Percentiles rank a stretch among this genome's conserved stretches.
Conservation (phyloP, 2,329 filamentous ascomycete species). For the Pseudovirgaria hyperparasitica region DNA sequence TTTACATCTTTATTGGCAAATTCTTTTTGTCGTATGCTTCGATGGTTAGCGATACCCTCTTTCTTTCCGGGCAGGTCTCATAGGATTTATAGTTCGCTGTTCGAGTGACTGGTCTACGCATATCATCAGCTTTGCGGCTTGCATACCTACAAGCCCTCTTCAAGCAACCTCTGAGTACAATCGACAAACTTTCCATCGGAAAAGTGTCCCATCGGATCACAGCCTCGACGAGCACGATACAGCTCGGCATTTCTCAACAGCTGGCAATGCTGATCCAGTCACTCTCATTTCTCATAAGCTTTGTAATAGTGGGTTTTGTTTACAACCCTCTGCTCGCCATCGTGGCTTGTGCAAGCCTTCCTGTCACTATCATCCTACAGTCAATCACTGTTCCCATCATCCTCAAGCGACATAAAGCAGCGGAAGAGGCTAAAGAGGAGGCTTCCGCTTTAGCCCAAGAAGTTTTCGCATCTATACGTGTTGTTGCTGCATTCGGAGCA, state of each 20-base stretch:
- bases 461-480: conserved; percentile 24
- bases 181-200: conserved; percentile 38
- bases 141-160: conserved; percentile 38
- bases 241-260: conserved; percentile 42
- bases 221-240: conserved; percentile 38
- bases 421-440: conserved; percentile 17
- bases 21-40: conserved; percentile 20
- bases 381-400: conserved; percentile 17
- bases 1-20: conserved; percentile 24
- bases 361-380: conserved; percentile 23
- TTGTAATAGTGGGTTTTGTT: conserved; percentile 35
- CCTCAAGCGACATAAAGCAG: conserved; percentile 19
- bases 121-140: conserved; percentile 38
- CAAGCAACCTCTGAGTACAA: conserved; percentile 33
- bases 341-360: conserved; percentile 33
- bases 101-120: conserved; percentile 36
- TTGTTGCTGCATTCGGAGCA: conserved; percentile 25
- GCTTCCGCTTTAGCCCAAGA: conserved; percentile 25
- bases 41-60: conserved; percentile 12
- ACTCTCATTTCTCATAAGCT: conserved; percentile 19
- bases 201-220: conserved; percentile 40
- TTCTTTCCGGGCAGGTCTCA: not conserved
- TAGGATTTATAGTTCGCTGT: conserved; percentile 27
- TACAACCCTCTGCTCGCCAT: conserved; percentile 36
- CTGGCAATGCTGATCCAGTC: conserved; percentile 34